A percentile compares a stretch with the other conserved stretches of the same genome.
Conservation (phyloP, 352 stramenopile species). For the Blastocystis sp. region DNA sequence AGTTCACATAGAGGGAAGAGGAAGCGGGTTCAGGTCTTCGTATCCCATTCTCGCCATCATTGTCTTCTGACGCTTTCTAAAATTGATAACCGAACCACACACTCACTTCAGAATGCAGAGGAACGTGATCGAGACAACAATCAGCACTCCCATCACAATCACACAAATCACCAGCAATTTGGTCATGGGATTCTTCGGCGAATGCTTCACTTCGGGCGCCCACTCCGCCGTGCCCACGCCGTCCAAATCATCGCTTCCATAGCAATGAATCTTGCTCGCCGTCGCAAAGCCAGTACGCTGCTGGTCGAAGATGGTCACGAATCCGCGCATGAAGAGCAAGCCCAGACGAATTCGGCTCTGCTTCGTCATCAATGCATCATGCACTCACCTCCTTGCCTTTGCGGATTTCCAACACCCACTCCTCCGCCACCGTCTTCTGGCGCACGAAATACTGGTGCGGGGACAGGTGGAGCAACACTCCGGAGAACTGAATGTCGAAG, state of each 20-base stretch:
- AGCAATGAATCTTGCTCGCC: constrained; percentile 26
- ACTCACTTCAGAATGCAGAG: constrained; percentile 24
- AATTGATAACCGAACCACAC: background rate
- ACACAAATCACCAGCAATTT: constrained; percentile 20
- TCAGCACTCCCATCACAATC: constrained; percentile 10
- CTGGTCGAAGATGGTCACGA: constrained; percentile 26
- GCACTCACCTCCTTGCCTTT: constrained; percentile 3
- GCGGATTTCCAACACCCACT: background rate
- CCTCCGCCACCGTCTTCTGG: background rate
- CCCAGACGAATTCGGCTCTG: constrained; percentile 22
- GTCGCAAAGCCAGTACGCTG: constrained; percentile 34
- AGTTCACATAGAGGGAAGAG: background rate
- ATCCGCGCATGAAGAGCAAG: constrained; percentile 38
- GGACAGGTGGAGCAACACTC: constrained; percentile 47
- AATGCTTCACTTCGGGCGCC: constrained; percentile 7
- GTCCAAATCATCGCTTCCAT: constrained; percentile 16
- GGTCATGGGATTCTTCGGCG: background rate
- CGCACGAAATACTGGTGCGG: constrained; percentile 54
- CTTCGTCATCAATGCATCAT: background rate
- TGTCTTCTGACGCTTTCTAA: background rate
- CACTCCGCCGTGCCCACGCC: constrained; percentile 26
- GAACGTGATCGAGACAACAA: constrained; percentile 28
- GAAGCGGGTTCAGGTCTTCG: background rate
- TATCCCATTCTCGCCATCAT: background rate
- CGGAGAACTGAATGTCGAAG: constrained; percentile 18